A percentile compares a stretch with the other conserved stretches of the same genome.
These are phyloP conservation scores for Boletus speciosus DNA, from an alignment of 768 basidiomycete genomes.

Conservation along the genomic window DNA sequence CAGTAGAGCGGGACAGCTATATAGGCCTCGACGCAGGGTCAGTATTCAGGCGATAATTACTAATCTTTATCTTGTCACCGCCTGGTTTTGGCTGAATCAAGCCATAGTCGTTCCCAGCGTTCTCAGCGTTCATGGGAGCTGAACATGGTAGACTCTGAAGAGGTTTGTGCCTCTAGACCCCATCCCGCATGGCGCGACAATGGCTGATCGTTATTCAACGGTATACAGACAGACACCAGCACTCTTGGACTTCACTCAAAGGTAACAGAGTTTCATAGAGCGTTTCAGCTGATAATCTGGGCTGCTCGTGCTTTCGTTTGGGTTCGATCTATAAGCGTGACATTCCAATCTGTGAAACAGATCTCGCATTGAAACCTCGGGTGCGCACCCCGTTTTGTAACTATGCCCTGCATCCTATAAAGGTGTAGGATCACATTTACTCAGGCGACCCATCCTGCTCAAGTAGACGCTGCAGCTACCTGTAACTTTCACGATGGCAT, in stretches of 20 bases:
- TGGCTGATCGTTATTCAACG: background rate
- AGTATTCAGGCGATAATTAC: no score
- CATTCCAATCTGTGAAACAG: background rate
- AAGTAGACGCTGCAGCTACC: background rate
- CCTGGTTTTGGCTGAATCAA: background rate
- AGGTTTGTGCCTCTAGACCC: background rate
- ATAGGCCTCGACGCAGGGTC: no score
- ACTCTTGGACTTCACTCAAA: background rate
- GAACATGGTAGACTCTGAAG: background rate
- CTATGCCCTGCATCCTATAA: conserved; percentile 14
- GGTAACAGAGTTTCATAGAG: background rate
- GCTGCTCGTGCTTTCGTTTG: background rate
- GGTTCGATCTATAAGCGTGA: background rate
- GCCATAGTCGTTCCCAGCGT: background rate
- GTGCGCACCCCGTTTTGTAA: conserved; percentile 7
- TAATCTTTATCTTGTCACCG: no score
- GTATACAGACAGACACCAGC: background rate
- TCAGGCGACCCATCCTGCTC: background rate
- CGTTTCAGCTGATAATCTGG: background rate
- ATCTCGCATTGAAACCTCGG: conserved; percentile 3
- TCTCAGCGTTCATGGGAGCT: background rate
- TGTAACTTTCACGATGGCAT: conserved; percentile 13
- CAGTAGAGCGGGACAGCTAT: no score
- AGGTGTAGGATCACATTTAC: conserved; percentile 2
- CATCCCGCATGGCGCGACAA: background rate